A percentile compares a stretch with the other conserved stretches of the same genome.
Evolutionary conservation across 73 alveolate species (phyloP).

Genomic region (Tetrahymena borealis): DNA sequence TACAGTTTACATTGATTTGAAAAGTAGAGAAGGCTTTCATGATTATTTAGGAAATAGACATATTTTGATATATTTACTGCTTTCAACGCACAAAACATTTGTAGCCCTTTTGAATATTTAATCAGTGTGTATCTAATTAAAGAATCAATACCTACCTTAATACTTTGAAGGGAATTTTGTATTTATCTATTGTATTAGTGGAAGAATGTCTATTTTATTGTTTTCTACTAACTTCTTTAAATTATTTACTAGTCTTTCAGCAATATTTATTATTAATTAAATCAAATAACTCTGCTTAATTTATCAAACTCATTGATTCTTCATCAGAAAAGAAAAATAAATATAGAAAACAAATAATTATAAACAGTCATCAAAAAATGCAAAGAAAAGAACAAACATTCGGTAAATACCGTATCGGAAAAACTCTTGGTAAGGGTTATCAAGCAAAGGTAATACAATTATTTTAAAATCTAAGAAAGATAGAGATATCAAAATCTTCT

Average conservation of each 20-base stretch:
- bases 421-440: neutral
- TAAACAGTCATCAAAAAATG: neutral
- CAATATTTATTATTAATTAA: neutral
- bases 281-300: neutral
- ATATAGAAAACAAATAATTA: neutral
- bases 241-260: neutral
- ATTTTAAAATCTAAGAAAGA: too few relatives aligned
- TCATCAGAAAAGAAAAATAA: neutral
- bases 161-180: neutral
- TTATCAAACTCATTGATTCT: neutral
- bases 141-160: too few relatives aligned
- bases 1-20: neutral
- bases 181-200: neutral
- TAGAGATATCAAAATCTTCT: too few relatives aligned
- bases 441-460: neutral
- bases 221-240: neutral
- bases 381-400: neutral
- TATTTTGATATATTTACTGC: neutral
- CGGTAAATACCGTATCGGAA: neutral
- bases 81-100: too few relatives aligned
- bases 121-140: too few relatives aligned
- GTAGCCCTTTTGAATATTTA: too few relatives aligned
- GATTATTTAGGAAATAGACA: neutral
- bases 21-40: neutral
- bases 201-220: neutral